Evolutionary conservation across 345 rosid species (phyloP).

Genomic region (Citrus maxima): DNA sequence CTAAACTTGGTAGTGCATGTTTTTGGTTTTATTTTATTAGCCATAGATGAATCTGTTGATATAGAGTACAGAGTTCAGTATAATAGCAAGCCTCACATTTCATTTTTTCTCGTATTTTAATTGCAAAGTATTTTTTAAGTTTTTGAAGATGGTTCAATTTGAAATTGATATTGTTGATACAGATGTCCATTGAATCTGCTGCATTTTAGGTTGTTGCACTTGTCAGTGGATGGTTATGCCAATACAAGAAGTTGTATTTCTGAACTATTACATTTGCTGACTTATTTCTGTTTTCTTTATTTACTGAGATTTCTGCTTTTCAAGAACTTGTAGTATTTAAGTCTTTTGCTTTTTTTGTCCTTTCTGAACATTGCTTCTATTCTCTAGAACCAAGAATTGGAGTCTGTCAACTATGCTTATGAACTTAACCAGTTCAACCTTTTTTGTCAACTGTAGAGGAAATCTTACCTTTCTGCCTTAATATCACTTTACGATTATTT

Average conservation of each 20-base stretch:
- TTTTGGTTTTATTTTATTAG: not conserved
- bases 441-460: not conserved
- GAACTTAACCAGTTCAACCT: not conserved
- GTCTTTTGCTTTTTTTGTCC: not conserved
- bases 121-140: not conserved
- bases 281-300: not conserved
- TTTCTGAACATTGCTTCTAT: not conserved
- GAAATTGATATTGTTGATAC: not conserved
- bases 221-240: not conserved
- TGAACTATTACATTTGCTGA: not conserved
- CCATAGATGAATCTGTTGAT: not conserved
- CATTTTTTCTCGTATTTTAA: not conserved
- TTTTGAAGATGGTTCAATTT: not conserved
- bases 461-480: not conserved
- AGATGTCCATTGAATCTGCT: not conserved
- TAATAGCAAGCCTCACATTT: not conserved
- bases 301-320: not conserved
- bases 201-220: not conserved
- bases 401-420: not conserved
- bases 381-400: not conserved
- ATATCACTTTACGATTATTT: not conserved
- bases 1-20: not conserved
- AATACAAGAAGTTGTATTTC: not conserved
- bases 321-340: not conserved
- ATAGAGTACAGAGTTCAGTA: not conserved